A percentile compares a stretch with the other conserved stretches of the same genome.
Conservation (phyloP, 2,329 filamentous ascomycete species). For the Aphanocladium album region DNA sequence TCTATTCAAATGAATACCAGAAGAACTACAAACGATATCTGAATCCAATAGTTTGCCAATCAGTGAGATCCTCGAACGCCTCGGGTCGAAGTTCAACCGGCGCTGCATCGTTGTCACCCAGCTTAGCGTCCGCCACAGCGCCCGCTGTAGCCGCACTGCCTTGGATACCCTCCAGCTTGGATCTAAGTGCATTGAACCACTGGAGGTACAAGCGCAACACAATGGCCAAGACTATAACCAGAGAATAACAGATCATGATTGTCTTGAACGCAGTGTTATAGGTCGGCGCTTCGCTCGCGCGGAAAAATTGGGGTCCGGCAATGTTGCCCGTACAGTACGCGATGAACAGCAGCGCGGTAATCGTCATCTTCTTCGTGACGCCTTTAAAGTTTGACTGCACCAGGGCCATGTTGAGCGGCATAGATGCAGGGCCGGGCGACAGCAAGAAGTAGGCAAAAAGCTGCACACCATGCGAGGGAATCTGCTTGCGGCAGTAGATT, state of each 20-base stretch:
- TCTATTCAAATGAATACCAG: too few species aligned
- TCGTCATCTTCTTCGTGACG: constrained; percentile 56
- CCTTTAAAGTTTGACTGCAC: constrained; percentile 52
- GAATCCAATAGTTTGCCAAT: constrained; percentile 55
- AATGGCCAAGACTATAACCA: constrained; percentile 41
- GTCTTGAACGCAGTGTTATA: constrained; percentile 50
- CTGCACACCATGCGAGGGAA: constrained; percentile 37
- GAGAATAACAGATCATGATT: constrained; percentile 52
- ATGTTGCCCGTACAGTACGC: constrained; percentile 55
- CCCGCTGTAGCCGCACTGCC: constrained; percentile 40
- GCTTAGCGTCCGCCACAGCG: constrained; percentile 32
- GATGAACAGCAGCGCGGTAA: constrained; percentile 51
- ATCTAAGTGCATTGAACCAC: constrained; percentile 39
- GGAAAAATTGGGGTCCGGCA: constrained; percentile 51
- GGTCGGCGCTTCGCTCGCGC: constrained; percentile 40
- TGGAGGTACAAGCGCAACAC: constrained; percentile 43
- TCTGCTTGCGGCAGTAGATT: constrained; percentile 42
- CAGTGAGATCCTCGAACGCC: constrained; percentile 54
- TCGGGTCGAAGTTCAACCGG: constrained; percentile 34
- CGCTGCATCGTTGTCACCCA: constrained; percentile 21
- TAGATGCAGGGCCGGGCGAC: constrained; percentile 46
- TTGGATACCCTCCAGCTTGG: constrained; percentile 37
- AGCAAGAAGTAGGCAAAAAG: constrained; percentile 56
- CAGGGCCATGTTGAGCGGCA: constrained; percentile 51
- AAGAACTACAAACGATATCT: constrained; percentile 42